A percentile compares a stretch with the other conserved stretches of the same genome.
These are phyloP conservation scores for Geum urbanum DNA, from an alignment of 306 rosid species.

Conservation along the genomic window DNA sequence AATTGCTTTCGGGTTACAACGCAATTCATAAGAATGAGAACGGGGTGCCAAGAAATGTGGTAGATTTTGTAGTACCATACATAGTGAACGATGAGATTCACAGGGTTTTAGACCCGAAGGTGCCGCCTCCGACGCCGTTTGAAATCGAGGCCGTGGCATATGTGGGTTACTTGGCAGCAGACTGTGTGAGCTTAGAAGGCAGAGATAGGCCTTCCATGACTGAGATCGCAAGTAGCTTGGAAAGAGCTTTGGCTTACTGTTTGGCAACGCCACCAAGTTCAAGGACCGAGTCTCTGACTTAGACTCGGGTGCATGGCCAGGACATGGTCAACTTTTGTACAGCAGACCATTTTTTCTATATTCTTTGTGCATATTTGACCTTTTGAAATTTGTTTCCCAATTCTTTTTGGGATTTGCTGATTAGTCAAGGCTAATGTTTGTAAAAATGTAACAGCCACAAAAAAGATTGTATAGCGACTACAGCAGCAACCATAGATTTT, in stretches of 20 bases:
- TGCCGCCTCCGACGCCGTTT: slow-evolving; percentile 70
- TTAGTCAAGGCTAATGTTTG: neutral
- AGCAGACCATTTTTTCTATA: neutral
- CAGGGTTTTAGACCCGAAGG: slow-evolving; percentile 57
- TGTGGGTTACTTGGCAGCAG: slow-evolving; percentile 75
- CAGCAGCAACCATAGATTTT: slow-evolving; percentile 4
- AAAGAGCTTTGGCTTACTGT: slow-evolving; percentile 58
- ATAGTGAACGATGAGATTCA: slow-evolving; percentile 71
- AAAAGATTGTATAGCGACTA: neutral
- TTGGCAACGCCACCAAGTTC: slow-evolving; percentile 43
- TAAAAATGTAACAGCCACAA: neutral
- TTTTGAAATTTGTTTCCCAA: neutral
- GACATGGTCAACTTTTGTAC: slow-evolving; percentile 4
- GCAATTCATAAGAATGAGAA: slow-evolving; percentile 67
- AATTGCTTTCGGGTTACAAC: slow-evolving; percentile 54
- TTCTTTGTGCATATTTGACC: slow-evolving; percentile 1
- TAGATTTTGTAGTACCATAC: slow-evolving; percentile 64
- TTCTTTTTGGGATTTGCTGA: neutral
- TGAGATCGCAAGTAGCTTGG: slow-evolving; percentile 52
- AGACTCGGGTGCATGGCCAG: neutral
- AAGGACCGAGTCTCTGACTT: slow-evolving; percentile 33
- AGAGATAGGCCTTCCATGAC: slow-evolving; percentile 63
- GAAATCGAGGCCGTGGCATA: slow-evolving; percentile 75
- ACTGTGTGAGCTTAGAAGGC: slow-evolving; percentile 67
- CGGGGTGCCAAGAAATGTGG: slow-evolving; percentile 76